Evolutionary conservation across 768 basidiomycete species (phyloP).

Genomic region (Boletales sp.): DNA sequence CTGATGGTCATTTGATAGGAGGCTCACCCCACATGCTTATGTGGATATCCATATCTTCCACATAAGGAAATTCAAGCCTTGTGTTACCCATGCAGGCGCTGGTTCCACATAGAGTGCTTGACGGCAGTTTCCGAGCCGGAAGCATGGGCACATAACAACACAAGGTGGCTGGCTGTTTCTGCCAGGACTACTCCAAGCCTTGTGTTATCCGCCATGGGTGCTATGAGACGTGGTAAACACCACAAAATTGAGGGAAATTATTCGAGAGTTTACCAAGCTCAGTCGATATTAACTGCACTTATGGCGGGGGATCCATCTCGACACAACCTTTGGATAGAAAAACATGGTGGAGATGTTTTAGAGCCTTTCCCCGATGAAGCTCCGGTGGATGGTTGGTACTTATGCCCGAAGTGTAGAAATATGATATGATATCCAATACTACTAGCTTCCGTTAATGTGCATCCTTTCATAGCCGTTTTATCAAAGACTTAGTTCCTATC

Average conservation of each 20-base stretch:
- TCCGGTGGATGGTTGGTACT: neutral
- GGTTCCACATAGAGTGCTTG: neutral
- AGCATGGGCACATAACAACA: neutral
- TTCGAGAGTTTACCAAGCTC: constrained; percentile 4
- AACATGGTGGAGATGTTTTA: neutral
- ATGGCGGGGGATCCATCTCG: neutral
- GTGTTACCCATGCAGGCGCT: neutral
- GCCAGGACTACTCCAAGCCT: neutral
- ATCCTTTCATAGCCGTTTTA: no score
- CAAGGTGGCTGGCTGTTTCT: neutral
- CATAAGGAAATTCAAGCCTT: neutral
- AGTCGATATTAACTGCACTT: constrained; percentile 5
- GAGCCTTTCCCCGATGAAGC: neutral
- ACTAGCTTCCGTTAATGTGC: no score
- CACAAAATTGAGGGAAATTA: neutral
- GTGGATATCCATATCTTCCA: neutral
- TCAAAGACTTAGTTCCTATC: no score
- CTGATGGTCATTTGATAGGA: neutral
- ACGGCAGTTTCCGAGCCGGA: neutral
- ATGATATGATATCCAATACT: neutral
- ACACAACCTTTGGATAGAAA: neutral
- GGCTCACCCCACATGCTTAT: neutral
- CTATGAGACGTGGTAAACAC: neutral
- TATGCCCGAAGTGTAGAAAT: neutral
- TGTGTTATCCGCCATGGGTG: neutral